Conservation (phyloP, 2,329 filamentous ascomycete species). For the Aspergillus texensis region DNA sequence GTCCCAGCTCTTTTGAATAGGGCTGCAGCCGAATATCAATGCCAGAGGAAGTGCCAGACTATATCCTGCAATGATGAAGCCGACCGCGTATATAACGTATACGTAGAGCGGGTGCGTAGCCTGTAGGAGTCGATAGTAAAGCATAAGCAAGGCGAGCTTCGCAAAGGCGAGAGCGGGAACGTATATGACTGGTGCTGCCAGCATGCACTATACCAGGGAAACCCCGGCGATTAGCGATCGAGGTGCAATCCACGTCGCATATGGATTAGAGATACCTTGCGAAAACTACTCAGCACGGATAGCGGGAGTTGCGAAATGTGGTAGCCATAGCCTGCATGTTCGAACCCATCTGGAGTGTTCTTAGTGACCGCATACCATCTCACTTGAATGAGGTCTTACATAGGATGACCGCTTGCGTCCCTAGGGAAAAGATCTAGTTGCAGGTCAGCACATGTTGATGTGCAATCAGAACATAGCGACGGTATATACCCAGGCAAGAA, state of each 20-base stretch:
- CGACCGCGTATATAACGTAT: slow-evolving; percentile 10
- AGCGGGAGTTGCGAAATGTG: not conserved
- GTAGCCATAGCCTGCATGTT: slow-evolving; percentile 3
- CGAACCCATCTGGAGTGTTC: slow-evolving; percentile 5
- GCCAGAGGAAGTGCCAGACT: slow-evolving; percentile 2
- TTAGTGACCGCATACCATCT: not conserved
- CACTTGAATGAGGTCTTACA: not conserved
- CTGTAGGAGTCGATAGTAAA: slow-evolving; percentile 22
- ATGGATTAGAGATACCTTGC: not conserved
- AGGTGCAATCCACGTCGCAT: too few relatives aligned
- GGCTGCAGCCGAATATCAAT: slow-evolving; percentile 26
- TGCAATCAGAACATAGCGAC: not conserved
- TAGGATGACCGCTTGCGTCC: slow-evolving; percentile 3
- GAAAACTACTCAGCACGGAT: not conserved
- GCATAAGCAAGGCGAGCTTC: slow-evolving; percentile 23
- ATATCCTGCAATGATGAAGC: slow-evolving; percentile 5
- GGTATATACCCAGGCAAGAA: slow-evolving; percentile 7
- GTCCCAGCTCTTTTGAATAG: slow-evolving; percentile 26
- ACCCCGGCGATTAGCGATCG: not conserved
- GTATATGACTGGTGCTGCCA: slow-evolving; percentile 21
- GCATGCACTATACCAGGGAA: not conserved
- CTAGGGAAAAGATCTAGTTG: not conserved
- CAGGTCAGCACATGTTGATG: not conserved
- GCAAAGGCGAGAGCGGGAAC: slow-evolving; percentile 23
- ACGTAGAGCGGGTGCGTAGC: slow-evolving; percentile 4